Base-by-base conservation (phyloP, 306 rosid genomes). In the Albizia julibrissin region DNA sequence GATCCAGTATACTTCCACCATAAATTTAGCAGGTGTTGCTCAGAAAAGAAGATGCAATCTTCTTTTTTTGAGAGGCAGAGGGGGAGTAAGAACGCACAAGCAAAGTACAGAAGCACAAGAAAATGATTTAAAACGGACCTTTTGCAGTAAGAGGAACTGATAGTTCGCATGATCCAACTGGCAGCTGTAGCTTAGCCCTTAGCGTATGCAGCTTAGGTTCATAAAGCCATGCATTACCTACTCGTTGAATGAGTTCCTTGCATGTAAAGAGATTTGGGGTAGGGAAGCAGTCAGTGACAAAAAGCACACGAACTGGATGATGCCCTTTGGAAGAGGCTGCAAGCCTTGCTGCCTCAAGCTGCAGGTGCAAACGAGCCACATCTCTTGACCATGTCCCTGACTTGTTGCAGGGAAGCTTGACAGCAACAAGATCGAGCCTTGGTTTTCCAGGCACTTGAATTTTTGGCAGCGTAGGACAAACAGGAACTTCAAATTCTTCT, bases 161-260 rank as follows among this genome's bases (percentile, higher is more conserved):
- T 43, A 71, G 58, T 44, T 71, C 75, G 8, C 75, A 71, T 24
- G 75, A 71, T 44, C 75, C 94, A 5, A 80, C 81, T 22, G 94
- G 94, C 76, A 90, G 94, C 78, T 81, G 86, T 65, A 89, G 80
- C 82, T 87, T 90, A n/a, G 86, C 88, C 73, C 90, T 88, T 86
- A 89, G 68, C 10, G 24, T 83, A 72, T 71, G 75, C 58, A 71
- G 75, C 39, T 44, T 71, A 24, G 75, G 75, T 44, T 71, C 39
- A 10, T 71, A 71, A 71, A 71, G 75, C 75, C 75, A 71, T 44
- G 58, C 75, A 71, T 49, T 44, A 49, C 75, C 58, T 44, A 22
- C 58, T 6, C 39, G 75, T 44, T 43, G 75, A 71, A 71, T 71
- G 56, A 71, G 75, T 24, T 71, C 75, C 39, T 71, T 71, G 75